Percentiles rank a stretch among this genome's conserved stretches.
Evolutionary conservation across 176 grass and related monocot genomes (phyloP).

Genomic region (Saccharum officinarum): DNA sequence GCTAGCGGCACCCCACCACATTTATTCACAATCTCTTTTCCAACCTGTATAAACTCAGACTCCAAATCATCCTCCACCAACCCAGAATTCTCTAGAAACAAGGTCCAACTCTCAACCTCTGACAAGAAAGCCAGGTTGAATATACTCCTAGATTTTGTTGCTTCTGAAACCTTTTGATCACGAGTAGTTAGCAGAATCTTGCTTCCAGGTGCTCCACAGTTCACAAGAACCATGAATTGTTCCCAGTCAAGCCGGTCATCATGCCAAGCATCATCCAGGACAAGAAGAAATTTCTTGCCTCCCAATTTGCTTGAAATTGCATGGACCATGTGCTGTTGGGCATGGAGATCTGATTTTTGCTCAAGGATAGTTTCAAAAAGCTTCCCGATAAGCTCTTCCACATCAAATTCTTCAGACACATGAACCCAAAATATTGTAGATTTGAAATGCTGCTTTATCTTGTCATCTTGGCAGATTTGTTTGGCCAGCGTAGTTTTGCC

Average conservation of each 20-base stretch:
- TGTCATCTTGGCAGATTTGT: background rate
- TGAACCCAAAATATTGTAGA: conserved; percentile 21
- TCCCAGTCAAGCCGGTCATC: background rate
- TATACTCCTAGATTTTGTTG: background rate
- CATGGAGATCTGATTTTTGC: background rate
- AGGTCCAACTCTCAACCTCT: background rate
- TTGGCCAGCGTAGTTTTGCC: conserved; percentile 41
- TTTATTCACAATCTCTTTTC: conserved; percentile 30
- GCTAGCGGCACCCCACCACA: conserved; percentile 36
- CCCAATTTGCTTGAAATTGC: background rate
- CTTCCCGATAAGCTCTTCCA: background rate
- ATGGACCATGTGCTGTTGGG: background rate
- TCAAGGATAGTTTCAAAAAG: background rate
- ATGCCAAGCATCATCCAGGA: conserved; percentile 45
- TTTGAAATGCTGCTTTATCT: conserved; percentile 9
- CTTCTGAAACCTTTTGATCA: background rate
- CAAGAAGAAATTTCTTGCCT: conserved; percentile 9
- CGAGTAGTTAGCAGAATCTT: conserved; percentile 37
- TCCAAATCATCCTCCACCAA: background rate
- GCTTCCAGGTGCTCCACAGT: conserved; percentile 3
- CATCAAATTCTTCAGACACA: conserved; percentile 18
- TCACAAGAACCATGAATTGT: background rate
- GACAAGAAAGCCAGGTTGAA: background rate
- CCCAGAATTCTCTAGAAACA: conserved; percentile 7
- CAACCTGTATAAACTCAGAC: background rate